Evolutionary conservation across 768 basidiomycete species (phyloP).

Genomic region (Strobilomyces dryophilus): DNA sequence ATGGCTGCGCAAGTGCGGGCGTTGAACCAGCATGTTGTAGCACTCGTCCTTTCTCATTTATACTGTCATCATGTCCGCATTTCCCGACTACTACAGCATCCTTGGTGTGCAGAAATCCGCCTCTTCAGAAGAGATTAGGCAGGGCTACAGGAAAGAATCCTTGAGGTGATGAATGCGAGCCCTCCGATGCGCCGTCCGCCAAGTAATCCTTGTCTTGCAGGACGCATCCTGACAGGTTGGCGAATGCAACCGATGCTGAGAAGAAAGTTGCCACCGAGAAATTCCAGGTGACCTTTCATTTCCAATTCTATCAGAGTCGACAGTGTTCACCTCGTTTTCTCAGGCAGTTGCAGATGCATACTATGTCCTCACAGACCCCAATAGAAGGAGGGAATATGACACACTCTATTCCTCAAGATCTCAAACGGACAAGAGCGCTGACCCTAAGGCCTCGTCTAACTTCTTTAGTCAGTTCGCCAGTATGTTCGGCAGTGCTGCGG

Average conservation of each 20-base stretch:
- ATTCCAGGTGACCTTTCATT: conserved; percentile 59
- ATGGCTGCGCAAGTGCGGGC: background rate
- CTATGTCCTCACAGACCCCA: conserved; percentile 83
- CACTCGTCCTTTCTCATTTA: conserved; percentile 3
- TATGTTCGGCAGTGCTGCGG: conserved; percentile 53
- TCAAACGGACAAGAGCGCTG: conserved; percentile 47
- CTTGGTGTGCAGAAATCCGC: conserved; percentile 53
- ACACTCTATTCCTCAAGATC: conserved; percentile 53
- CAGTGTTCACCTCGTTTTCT: background rate
- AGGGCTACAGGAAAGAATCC: conserved; percentile 79
- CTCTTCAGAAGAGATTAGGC: conserved; percentile 64
- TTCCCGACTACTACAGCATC: conserved; percentile 78
- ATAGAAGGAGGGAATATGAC: conserved; percentile 72
- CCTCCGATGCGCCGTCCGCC: background rate
- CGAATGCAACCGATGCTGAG: conserved; percentile 65
- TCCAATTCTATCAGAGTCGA: background rate
- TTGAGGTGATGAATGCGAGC: conserved; percentile 43
- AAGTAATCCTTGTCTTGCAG: conserved; percentile 36
- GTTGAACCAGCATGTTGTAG: conserved; percentile 9
- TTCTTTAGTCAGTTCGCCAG: conserved; percentile 77
- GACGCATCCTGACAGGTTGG: conserved; percentile 86
- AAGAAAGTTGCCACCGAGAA: conserved; percentile 73
- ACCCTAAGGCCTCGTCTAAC: conserved; percentile 62
- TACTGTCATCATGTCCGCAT: conserved; percentile 54
- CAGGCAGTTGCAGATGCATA: conserved; percentile 89